Evolutionary conservation across 1,284 basidiomycete species (phyloP).

Genomic region (Chiua sp.): DNA sequence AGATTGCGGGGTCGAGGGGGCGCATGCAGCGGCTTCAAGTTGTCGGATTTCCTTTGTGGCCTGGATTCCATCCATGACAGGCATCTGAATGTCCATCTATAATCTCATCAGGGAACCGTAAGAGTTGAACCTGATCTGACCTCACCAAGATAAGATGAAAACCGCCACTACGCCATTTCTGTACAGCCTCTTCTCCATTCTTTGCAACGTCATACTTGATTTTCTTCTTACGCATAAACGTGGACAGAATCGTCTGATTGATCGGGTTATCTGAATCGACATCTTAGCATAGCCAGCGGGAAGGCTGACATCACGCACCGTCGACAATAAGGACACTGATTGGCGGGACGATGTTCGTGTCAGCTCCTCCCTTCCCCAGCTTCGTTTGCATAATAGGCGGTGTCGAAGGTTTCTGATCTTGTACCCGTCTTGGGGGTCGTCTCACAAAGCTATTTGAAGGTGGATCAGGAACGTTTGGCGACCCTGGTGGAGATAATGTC

Average conservation of each 20-base stretch:
- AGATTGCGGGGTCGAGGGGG: slow-evolving; percentile 68
- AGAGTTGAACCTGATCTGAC: not conserved
- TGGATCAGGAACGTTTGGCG: slow-evolving; percentile 35
- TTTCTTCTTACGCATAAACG: slow-evolving; percentile 96
- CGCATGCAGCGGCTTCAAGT: slow-evolving; percentile 82
- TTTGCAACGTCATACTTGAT: slow-evolving; percentile 96
- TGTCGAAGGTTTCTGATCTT: slow-evolving; percentile 34
- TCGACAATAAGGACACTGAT: slow-evolving; percentile 97
- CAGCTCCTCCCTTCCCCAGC: slow-evolving; percentile 35
- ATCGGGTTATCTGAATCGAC: slow-evolving; percentile 89
- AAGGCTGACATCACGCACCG: slow-evolving; percentile 56
- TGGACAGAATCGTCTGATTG: slow-evolving; percentile 96
- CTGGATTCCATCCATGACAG: slow-evolving; percentile 97
- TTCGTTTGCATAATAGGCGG: slow-evolving; percentile 26
- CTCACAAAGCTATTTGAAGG: slow-evolving; percentile 31
- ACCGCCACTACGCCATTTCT: slow-evolving; percentile 93
- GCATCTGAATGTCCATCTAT: slow-evolving; percentile 99
- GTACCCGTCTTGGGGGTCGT: slow-evolving; percentile 32
- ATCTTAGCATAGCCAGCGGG: slow-evolving; percentile 18
- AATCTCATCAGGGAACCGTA: slow-evolving; percentile 6
- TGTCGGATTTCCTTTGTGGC: slow-evolving; percentile 96
- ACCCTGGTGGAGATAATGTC: slow-evolving; percentile 40
- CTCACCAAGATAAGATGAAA: slow-evolving; percentile 96
- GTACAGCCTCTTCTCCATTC: slow-evolving; percentile 95
- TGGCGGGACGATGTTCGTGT: slow-evolving; percentile 82